These are phyloP conservation scores for Cyclotella cryptica DNA, from an alignment of 108 stramenopile species.

Conservation along the genomic window DNA sequence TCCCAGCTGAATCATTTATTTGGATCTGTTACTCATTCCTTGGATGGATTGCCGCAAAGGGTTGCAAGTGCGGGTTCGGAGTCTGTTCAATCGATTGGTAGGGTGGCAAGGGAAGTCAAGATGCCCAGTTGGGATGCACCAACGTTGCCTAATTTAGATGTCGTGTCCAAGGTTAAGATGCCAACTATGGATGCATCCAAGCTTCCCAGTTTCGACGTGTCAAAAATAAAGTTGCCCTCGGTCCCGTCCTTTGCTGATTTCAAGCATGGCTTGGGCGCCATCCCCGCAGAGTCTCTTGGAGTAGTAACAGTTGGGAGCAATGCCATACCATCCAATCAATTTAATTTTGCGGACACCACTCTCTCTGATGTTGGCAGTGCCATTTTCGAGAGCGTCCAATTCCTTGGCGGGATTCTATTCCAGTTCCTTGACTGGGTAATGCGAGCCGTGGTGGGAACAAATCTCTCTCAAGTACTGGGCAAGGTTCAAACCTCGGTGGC, in stretches of 20 bases:
- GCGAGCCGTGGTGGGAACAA: constrained; percentile 30
- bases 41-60: constrained; percentile 12
- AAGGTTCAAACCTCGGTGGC: constrained; percentile 27
- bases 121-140: not conserved
- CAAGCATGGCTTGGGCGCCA: constrained; percentile 1
- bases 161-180: not conserved
- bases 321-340: constrained; percentile 4
- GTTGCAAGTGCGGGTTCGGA: constrained; percentile 24
- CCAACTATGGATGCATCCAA: not conserved
- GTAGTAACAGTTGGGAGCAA: not conserved
- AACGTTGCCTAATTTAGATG: not conserved
- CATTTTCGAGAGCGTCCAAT: constrained; percentile 25
- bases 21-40: constrained; percentile 28
- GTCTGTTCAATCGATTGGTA: constrained; percentile 12
- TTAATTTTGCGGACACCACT: constrained; percentile 26
- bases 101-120: constrained; percentile 5
- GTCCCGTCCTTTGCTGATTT: not conserved
- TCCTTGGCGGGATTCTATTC: constrained; percentile 25
- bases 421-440: constrained; percentile 32
- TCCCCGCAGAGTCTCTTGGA: not conserved
- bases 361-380: constrained; percentile 39
- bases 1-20: constrained; percentile 4
- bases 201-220: constrained; percentile 13
- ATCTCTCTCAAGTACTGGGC: constrained; percentile 13
- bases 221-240: not conserved